phyloP scores from a whole-genome alignment of 2,329 filamentous ascomycete genomes.

The Colletotrichum acutatum region DNA sequence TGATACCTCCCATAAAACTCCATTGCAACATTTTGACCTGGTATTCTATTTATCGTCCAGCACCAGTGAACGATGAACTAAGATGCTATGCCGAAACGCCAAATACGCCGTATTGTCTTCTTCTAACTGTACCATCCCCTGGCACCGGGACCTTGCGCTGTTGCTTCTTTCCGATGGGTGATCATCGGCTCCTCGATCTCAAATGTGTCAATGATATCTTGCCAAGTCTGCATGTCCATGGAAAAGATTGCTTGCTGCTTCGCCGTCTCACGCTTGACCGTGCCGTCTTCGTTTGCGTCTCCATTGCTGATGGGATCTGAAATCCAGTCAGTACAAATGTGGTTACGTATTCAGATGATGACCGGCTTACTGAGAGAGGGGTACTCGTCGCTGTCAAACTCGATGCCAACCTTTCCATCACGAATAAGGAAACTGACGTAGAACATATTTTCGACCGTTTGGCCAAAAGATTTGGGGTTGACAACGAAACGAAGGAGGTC shows the following conservation, averaged over 20 bases:
- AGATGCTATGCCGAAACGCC: slow-evolving; percentile 3
- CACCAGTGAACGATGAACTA: neutral
- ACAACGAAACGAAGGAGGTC: slow-evolving; percentile 88
- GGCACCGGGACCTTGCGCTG: slow-evolving; percentile 61
- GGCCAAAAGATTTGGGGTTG: slow-evolving; percentile 90
- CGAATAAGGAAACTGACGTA: slow-evolving; percentile 95
- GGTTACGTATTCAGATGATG: slow-evolving; percentile 17
- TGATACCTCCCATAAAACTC: neutral
- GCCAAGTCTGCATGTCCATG: slow-evolving; percentile 87
- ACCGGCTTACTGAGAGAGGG: slow-evolving; percentile 80
- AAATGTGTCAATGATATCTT: slow-evolving; percentile 79
- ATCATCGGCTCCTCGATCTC: slow-evolving; percentile 85
- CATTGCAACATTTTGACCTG: neutral
- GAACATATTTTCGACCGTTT: slow-evolving; percentile 97
- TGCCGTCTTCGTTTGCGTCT: slow-evolving; percentile 56
- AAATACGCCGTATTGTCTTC: neutral
- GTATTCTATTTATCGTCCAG: neutral
- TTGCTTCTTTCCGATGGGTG: slow-evolving; percentile 76
- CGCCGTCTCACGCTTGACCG: slow-evolving; percentile 62
- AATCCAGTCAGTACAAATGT: slow-evolving; percentile 34
- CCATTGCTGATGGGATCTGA: slow-evolving; percentile 52
- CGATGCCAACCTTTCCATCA: slow-evolving; percentile 83
- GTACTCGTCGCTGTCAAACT: slow-evolving; percentile 76
- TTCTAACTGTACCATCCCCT: slow-evolving; percentile 74
- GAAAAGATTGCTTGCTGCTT: slow-evolving; percentile 90